Evolutionary conservation across 495 filamentous ascomycete genomes (phyloP).

Genomic region (Penicillium maclennaniae): DNA sequence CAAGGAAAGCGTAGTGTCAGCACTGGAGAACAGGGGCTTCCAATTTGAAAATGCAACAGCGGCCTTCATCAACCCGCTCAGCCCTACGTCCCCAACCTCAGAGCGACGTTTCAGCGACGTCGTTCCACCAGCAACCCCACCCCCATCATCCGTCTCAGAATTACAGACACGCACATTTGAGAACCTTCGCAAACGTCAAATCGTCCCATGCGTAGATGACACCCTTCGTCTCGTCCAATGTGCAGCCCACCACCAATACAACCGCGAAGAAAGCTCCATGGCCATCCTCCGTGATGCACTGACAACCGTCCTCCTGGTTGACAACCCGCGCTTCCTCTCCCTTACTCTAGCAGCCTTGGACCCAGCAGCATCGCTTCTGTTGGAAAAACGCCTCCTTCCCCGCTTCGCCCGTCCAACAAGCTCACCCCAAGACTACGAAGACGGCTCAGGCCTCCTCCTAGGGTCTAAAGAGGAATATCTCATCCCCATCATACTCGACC

Average conservation of each 20-base stretch:
- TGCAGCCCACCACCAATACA: conserved; percentile 59
- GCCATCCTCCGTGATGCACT: conserved; percentile 44
- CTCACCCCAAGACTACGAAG: conserved; percentile 40
- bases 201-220: conserved; percentile 67
- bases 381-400: conserved; percentile 70
- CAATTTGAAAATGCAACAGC: conserved; percentile 72
- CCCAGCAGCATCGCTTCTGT: conserved; percentile 69
- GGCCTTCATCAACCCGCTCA: conserved; percentile 53
- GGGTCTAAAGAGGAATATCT: conserved; percentile 77
- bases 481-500: conserved; percentile 85
- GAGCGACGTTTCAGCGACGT: conserved; percentile 26
- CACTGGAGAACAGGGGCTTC: conserved; percentile 78
- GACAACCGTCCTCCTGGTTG: conserved; percentile 51
- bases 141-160: conserved; percentile 70
- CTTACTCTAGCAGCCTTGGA: conserved; percentile 83
- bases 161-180: conserved; percentile 80
- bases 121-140: conserved; percentile 64
- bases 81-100: conserved; percentile 27
- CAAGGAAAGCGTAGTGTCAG: conserved; percentile 66
- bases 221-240: conserved; percentile 76
- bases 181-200: conserved; percentile 65
- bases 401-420: conserved; percentile 48
- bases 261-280: conserved; percentile 43
- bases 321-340: conserved; percentile 75
- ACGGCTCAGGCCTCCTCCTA: conserved; percentile 56